Evolutionary conservation across 805 yeast genomes (phyloP).

Genomic region (Teunomyces lycoperdinae): DNA sequence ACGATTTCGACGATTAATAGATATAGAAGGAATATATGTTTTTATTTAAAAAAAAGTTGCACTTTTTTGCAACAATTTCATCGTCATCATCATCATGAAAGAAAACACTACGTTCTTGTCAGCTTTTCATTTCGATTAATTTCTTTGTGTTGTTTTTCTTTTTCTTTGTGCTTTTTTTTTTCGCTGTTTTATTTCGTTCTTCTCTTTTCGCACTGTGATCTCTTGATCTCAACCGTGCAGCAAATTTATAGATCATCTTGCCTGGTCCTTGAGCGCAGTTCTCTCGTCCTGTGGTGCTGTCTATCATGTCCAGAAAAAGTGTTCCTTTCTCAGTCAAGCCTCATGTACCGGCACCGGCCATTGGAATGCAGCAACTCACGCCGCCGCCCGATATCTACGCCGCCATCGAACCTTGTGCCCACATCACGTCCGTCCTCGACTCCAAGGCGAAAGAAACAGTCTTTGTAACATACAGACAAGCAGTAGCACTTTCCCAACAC

Average conservation of each 20-base stretch:
- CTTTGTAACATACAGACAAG: slow-evolving; percentile 49
- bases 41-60: background rate
- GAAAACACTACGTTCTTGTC: no score
- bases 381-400: slow-evolving; percentile 25
- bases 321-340: background rate
- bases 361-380: slow-evolving; percentile 4
- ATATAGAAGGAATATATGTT: background rate
- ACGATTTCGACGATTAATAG: slow-evolving; percentile 28
- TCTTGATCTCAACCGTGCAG: background rate
- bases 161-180: no score
- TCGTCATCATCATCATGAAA: background rate
- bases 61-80: background rate
- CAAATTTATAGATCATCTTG: background rate
- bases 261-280: background rate
- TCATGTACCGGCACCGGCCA: background rate
- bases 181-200: no score
- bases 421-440: slow-evolving; percentile 45
- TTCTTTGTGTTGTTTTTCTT: no score
- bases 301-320: background rate
- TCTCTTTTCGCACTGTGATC: background rate
- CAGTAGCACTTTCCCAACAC: slow-evolving; percentile 44
- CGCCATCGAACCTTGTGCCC: slow-evolving; percentile 47
- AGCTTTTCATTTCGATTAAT: no score
- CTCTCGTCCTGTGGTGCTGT: background rate
- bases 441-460: slow-evolving; percentile 51